Percentiles rank a stretch among this genome's conserved stretches.
Evolutionary conservation across 345 rosid genomes (phyloP).

Genomic region (Populus simonii): DNA sequence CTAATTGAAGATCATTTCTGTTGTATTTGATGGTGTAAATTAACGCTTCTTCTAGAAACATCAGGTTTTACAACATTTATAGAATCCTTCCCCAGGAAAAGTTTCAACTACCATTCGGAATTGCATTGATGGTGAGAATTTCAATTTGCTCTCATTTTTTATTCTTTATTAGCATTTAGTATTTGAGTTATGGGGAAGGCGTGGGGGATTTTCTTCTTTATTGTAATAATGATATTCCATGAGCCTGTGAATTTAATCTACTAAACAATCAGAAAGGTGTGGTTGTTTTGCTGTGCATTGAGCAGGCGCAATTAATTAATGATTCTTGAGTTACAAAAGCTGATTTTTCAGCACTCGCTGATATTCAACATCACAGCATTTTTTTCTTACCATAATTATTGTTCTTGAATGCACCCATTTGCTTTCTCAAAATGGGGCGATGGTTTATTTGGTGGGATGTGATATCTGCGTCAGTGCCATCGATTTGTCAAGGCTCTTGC

Average conservation of each 20-base stretch:
- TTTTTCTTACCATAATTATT: neutral
- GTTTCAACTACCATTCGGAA: neutral
- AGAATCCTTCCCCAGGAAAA: neutral
- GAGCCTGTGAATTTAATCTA: neutral
- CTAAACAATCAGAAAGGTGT: neutral
- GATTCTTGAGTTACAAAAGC: neutral
- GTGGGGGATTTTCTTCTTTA: neutral
- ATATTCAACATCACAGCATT: too few relatives aligned
- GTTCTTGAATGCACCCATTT: neutral
- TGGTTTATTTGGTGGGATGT: too few relatives aligned
- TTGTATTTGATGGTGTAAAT: slow-evolving; percentile 8
- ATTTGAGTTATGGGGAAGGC: neutral
- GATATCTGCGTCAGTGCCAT: too few relatives aligned
- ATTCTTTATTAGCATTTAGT: neutral
- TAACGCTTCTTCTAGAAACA: neutral
- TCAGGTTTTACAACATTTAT: neutral
- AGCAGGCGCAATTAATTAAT: neutral
- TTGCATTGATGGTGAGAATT: neutral
- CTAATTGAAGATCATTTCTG: neutral
- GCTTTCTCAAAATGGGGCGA: too few relatives aligned
- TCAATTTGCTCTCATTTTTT: neutral
- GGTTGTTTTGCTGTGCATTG: neutral
- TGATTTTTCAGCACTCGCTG: neutral
- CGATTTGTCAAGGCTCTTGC: too few relatives aligned
- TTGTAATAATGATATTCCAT: neutral